Base-by-base conservation (phyloP, 1,284 basidiomycete species). In the Puccinia novopanici region DNA sequence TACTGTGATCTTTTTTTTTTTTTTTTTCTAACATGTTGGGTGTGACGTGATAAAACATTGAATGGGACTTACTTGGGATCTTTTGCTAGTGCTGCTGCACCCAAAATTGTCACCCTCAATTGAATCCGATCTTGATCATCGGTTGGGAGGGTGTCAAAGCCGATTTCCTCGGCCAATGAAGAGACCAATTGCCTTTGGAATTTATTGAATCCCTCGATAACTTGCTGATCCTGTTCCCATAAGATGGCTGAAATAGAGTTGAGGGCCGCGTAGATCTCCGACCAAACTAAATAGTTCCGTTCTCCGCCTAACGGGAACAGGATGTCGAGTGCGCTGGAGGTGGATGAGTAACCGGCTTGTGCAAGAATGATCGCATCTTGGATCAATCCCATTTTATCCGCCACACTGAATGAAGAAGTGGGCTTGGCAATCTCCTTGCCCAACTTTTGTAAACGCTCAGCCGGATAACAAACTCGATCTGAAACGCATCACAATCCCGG, bases 391-490 rank as follows among this genome's bases (percentile, higher is more conserved):
- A 95, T 90, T 67, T 93, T 90, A 86, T 99, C 96, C 82, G 92
- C 91, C 80, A 94, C 87, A 8, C 91, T 89, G 87, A 97, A 93
- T 12, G 88, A 87, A 17, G 90, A 89, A 81, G 90, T 85, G 34
- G 87, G 84, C 84, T 90, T 91, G 19, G 91, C 89, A 3, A 93
- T 92, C 84, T 94, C 93, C 61, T 88, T 86, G 17, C 92, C 94
- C 81, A 98, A 92, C 85, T 90, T 90, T 52, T 88, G 87, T 27
- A 97, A 89, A 52, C 93, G 90, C 83, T 93, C 92, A 45, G 93
- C 90, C 22, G 91, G 89, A 87, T 99, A 99, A 40, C 92, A 87
- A 48, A 97, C 94, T 71, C 95, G 92, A 86, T 92, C 92, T 93
- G 68, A 8, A 75, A 5, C 61, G 22, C 37, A n/a, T 48, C 13